These are phyloP conservation scores for Lasiosphaeris hirsuta DNA, from an alignment of 495 filamentous ascomycete species.

Conservation along the genomic window DNA sequence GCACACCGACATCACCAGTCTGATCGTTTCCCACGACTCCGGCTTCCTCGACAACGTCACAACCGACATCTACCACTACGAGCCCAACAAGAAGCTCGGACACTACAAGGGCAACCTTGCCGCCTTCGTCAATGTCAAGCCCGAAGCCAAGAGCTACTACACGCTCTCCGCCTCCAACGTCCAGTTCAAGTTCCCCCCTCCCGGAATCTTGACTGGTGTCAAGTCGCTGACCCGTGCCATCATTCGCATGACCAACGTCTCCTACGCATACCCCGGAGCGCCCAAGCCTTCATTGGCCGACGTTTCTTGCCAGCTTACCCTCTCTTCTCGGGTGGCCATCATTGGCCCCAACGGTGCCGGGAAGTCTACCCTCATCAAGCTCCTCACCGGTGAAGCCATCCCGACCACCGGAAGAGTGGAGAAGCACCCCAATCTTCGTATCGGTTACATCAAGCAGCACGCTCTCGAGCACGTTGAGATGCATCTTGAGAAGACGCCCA, in stretches of 20 bases:
- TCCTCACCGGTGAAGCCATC: constrained; percentile 92
- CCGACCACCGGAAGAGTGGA: constrained; percentile 86
- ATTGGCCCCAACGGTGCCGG: constrained; percentile 97
- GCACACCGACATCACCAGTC: constrained; percentile 92
- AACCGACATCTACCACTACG: constrained; percentile 99
- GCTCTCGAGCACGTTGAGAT: constrained; percentile 98
- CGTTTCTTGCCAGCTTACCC: constrained; percentile 77
- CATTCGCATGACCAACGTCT: constrained; percentile 87
- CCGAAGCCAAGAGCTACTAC: constrained; percentile 99
- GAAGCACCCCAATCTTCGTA: constrained; percentile 98
- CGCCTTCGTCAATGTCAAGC: constrained; percentile 84
- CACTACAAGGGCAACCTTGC: constrained; percentile 94
- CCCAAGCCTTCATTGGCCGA: constrained; percentile 82
- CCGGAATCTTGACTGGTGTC: constrained; percentile 90
- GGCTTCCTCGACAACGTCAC: constrained; percentile 95
- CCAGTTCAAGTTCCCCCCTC: constrained; percentile 96
- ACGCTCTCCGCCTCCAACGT: constrained; percentile 85
- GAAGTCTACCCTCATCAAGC: constrained; percentile 97
- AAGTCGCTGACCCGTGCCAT: constrained; percentile 92
- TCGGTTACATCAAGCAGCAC: constrained; percentile 99
- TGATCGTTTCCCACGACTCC: constrained; percentile 98
- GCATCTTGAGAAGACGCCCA: constrained; percentile 98
- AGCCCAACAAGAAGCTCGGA: constrained; percentile 87
- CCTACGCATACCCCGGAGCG: constrained; percentile 85
- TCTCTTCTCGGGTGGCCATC: constrained; percentile 92